Conservation (phyloP, 345 rosid genomes). For the Pistacia vera region DNA sequence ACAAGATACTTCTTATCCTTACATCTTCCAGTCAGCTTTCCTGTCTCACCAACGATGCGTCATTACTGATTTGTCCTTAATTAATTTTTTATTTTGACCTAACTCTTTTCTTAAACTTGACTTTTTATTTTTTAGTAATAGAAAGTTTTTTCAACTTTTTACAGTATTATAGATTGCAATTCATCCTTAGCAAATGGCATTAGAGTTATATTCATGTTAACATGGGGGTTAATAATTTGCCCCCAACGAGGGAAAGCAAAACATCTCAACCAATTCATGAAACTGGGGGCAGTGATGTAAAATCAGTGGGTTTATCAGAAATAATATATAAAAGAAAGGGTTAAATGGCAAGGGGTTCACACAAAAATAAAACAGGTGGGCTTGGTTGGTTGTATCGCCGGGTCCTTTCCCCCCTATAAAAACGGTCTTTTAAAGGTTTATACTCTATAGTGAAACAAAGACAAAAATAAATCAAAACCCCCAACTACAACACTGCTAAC, state of each 20-base stretch:
- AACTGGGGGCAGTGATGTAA: no score
- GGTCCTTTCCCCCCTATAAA: slow-evolving; percentile 20
- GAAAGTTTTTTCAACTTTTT: no score
- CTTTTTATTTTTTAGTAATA: no score
- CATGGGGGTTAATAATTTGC: neutral
- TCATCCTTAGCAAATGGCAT: neutral
- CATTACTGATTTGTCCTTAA: neutral
- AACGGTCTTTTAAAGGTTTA: slow-evolving; percentile 14
- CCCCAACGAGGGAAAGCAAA: neutral
- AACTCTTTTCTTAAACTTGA: no score
- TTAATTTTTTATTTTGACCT: neutral
- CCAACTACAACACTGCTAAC: neutral
- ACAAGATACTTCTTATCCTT: neutral
- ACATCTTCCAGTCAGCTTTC: neutral
- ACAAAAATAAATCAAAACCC: no score
- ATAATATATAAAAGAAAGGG: neutral
- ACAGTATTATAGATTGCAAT: no score
- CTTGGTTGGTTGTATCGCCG: slow-evolving; percentile 27
- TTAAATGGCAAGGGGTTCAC: neutral
- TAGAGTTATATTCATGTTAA: neutral
- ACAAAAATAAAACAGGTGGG: neutral
- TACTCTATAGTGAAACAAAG: neutral
- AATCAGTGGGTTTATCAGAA: neutral
- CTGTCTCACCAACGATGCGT: neutral
- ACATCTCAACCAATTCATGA: no score